A percentile compares a stretch with the other conserved stretches of the same genome.
Conservation (phyloP, 345 rosid genomes). For the Lenwebbia sp. region DNA sequence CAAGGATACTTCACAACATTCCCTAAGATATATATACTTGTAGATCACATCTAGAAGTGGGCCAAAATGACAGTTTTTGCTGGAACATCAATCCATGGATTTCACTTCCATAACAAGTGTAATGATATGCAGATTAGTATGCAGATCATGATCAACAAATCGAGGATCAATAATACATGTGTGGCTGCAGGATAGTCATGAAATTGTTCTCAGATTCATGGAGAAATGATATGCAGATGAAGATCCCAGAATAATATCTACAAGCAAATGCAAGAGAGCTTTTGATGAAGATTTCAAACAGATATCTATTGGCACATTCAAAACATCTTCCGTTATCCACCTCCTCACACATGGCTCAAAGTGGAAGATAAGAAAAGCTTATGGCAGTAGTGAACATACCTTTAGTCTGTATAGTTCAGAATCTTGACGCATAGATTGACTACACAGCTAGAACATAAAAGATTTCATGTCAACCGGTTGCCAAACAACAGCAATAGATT, state of each 20-base stretch:
- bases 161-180: not conserved
- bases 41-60: not conserved
- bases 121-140: not conserved
- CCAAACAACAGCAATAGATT: not conserved
- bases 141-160: not conserved
- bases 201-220: not conserved
- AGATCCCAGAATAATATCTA: not conserved
- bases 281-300: not conserved
- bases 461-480: slow-evolving; percentile 2
- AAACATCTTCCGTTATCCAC: not conserved
- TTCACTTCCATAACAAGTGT: not conserved
- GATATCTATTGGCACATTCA: not conserved
- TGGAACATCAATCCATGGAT: not conserved
- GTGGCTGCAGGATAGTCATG: not conserved
- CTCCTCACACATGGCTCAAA: not conserved
- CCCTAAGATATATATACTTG: not conserved
- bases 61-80: not conserved
- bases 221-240: not conserved
- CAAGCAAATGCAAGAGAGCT: not conserved
- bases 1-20: not conserved
- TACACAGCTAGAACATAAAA: slow-evolving; percentile 22
- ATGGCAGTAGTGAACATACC: slow-evolving; percentile 15
- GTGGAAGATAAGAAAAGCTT: not conserved
- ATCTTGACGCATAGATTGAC: slow-evolving; percentile 12
- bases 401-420: slow-evolving; percentile 15